Base-by-base conservation (phyloP, 1,139 yeast species). In the Pichia sp. region DNA sequence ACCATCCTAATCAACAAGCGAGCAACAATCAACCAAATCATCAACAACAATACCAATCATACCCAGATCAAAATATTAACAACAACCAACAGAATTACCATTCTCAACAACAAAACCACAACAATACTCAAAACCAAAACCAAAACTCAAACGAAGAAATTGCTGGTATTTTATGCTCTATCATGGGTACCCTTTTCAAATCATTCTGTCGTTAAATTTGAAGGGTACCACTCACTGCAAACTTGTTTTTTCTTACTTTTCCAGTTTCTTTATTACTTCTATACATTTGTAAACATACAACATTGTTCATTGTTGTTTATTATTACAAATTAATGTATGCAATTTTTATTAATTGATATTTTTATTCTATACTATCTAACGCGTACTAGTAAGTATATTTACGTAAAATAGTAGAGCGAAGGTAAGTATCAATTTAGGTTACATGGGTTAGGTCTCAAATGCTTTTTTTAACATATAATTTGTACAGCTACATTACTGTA, bases 91-190 rank as follows among this genome's bases (percentile, higher is more conserved):
- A 22, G 13, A 20, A 20, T 30, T 16, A 65, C 55, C 56, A 65
- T 61, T 56, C 70, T 58, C 54, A 60, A 40, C 50, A 51, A 37
- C 56, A 59, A 42, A 59, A 60, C 24, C 55, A 53, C 40, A 53
- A 57, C 45, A 59, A 56, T 37, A n/a, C n/a, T n/a, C 60, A 55
- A 39, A 59, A 55, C 24, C 47, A 45, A 36, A 22, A 40, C 12
- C 35, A 35, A 39, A 18, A 36, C 32, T 25, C 35, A 27, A 30
- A 35, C 25, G 20, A 20, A 41, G 47, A 36, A 12, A 13, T 34
- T 40, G 41, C 16, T 29, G 29, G 37, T 30, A 25, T 24, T 16
- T n/a, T 45, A 26, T 40, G 41, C 25, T 16, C 42, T 29, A 11
- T 37, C 6, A 16, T 37, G 9, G 30, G 27, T 8, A 15, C 35